Evolutionary conservation across 2,329 filamentous ascomycete species (phyloP).

Genomic region (Pseudogymnoascus sp.): DNA sequence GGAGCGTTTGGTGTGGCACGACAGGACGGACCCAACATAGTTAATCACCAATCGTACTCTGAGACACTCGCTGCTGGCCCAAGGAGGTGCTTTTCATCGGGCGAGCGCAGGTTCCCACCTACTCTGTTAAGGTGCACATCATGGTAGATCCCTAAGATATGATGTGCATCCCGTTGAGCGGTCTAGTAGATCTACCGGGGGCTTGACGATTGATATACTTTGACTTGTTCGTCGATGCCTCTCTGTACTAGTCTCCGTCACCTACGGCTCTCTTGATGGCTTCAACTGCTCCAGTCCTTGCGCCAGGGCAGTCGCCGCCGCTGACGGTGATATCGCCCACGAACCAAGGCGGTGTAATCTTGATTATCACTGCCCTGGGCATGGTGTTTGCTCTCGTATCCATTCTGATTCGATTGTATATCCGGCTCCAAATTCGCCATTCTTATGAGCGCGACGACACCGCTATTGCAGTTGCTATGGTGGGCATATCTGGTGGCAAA

Average conservation of each 20-base stretch:
- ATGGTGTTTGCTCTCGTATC: slow-evolving; percentile 32
- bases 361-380: slow-evolving; percentile 31
- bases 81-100: neutral
- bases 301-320: slow-evolving; percentile 22
- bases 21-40: neutral
- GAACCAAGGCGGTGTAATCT: slow-evolving; percentile 33
- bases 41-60: neutral
- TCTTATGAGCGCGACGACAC: slow-evolving; percentile 28
- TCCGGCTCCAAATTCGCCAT: slow-evolving; percentile 27
- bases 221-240: neutral
- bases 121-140: neutral
- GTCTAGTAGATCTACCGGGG: neutral
- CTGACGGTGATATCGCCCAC: slow-evolving; percentile 29
- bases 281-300: neutral
- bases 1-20: neutral
- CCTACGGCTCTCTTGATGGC: neutral
- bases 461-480: slow-evolving; percentile 26
- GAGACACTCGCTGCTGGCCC: neutral
- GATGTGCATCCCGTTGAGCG: neutral
- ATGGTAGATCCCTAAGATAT: neutral
- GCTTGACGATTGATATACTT: slow-evolving; percentile 4
- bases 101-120: neutral
- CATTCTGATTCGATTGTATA: slow-evolving; percentile 32
- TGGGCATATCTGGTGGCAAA: slow-evolving; percentile 14
- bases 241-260: neutral